Base-by-base conservation (phyloP, 2,329 filamentous ascomycete genomes). In the Lecanicillium sp. region DNA sequence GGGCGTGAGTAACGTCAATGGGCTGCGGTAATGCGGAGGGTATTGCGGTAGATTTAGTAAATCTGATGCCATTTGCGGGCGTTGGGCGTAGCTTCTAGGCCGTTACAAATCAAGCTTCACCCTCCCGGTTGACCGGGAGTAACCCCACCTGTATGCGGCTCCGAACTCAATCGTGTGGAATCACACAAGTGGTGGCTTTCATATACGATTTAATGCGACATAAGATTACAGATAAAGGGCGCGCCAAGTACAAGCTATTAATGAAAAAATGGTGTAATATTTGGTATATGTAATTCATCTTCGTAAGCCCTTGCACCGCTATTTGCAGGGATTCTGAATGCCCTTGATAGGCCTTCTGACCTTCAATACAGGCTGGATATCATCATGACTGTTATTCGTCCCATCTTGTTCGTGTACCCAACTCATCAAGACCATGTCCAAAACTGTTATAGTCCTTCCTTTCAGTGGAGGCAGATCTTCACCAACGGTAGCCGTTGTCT, bases 401-500 rank as follows among this genome's bases (percentile, higher is more conserved):
- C n/a, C 29, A 13, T 8, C 13, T 17, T 14, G 29, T 13, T 31
- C 29, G n/a, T 31, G n/a, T 14, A 31, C 29, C 29, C 29, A 25
- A 25, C 22, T 25, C 22, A 11, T 25, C 22, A 6, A 25, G 11
- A n/a, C 6, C 29, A 31, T 17, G 7, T 31, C 8, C 13, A 7
- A 14, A 14, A 31, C 7, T 14, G n/a, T 6, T 14, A 17, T 17
- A 13, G 6, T 14, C 29, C 22, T 25, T 11, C 22, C 11, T 25
- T 25, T 7, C 7, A 25, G 22, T 11, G 7, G 22, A 25, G 22
- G 15, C 13, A 17, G n/a, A 31, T 17, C 15, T 25, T 34, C 19
- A 38, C 34, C 17, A 43, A 42, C 48, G 57, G 40, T 55, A 54
- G 19, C 53, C 49, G 15, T 47, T 41, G 37, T 49, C 47, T 40